phyloP scores from a whole-genome alignment of 352 stramenopile species.

The Phytophthora sojae region DNA sequence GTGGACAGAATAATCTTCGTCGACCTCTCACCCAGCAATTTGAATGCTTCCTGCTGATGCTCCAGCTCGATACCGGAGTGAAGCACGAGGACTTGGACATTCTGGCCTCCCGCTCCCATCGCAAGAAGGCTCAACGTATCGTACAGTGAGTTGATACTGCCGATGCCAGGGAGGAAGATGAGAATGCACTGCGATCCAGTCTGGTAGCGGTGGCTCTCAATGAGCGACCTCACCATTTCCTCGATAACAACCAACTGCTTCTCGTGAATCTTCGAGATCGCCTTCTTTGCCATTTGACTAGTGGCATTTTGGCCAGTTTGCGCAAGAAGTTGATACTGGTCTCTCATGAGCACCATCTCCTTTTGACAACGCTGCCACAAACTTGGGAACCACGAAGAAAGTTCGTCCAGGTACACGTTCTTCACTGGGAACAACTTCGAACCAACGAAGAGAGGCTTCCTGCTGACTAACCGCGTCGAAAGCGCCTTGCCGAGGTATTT shows the following conservation, averaged over 20 bases:
- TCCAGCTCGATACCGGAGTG: slow-evolving; percentile 81
- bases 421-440: slow-evolving; percentile 83
- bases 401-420: slow-evolving; percentile 69
- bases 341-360: slow-evolving; percentile 53
- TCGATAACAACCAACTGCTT: slow-evolving; percentile 66
- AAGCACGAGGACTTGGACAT: slow-evolving; percentile 65
- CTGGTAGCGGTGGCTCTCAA: slow-evolving; percentile 49
- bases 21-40: slow-evolving; percentile 46
- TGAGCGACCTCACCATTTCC: slow-evolving; percentile 65
- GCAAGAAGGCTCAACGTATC: slow-evolving; percentile 66
- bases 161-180: slow-evolving; percentile 96
- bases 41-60: slow-evolving; percentile 78
- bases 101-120: slow-evolving; percentile 21
- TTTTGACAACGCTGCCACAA: slow-evolving; percentile 45
- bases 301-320: slow-evolving; percentile 43
- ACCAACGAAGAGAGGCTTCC: slow-evolving; percentile 80
- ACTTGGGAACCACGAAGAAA: slow-evolving; percentile 51
- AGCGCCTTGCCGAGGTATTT: slow-evolving; percentile 85
- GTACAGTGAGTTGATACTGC: slow-evolving; percentile 93
- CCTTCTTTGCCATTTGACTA: slow-evolving; percentile 54
- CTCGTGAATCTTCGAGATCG: slow-evolving; percentile 72
- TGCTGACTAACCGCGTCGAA: slow-evolving; percentile 55
- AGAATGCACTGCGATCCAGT: slow-evolving; percentile 86
- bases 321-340: slow-evolving; percentile 49
- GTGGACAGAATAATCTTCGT: slow-evolving; percentile 96